Percentiles rank a stretch among this genome's conserved stretches.
phyloP scores from a whole-genome alignment of 2,329 filamentous ascomycete genomes.

The Talaromyces verruculosus region DNA sequence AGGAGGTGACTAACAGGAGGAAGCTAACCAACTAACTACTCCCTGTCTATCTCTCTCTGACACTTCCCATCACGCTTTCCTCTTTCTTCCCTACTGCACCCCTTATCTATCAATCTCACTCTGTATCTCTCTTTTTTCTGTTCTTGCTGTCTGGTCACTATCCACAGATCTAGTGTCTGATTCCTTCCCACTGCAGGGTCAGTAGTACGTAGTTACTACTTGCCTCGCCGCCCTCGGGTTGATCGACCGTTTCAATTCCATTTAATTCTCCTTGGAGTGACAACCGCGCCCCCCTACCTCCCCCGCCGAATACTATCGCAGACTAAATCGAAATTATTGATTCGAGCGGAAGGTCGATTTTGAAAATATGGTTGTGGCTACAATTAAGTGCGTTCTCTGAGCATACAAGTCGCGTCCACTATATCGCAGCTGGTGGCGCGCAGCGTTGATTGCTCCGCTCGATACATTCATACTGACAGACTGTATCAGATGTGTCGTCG shows the following conservation, averaged over 20 bases:
- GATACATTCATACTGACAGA: slow-evolving; percentile 11
- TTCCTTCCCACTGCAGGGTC: background rate
- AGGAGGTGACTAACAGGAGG: background rate
- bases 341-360: background rate
- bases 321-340: slow-evolving; percentile 1
- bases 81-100: background rate
- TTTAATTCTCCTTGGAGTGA: background rate
- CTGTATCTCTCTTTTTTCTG: background rate
- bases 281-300: background rate
- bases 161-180: background rate
- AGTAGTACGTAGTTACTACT: background rate
- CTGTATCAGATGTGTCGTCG: slow-evolving; percentile 81
- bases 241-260: slow-evolving; percentile 3
- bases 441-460: background rate
- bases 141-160: background rate
- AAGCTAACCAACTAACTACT: background rate
- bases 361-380: slow-evolving; percentile 58
- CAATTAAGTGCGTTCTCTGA: slow-evolving; percentile 57
- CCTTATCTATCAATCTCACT: background rate
- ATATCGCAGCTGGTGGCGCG: slow-evolving; percentile 1
- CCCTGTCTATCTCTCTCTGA: background rate
- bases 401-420: background rate
- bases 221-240: slow-evolving; percentile 1
- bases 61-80: background rate
- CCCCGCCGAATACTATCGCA: slow-evolving; percentile 2